Evolutionary conservation across 306 rosid species (phyloP).

Genomic region (Glycine latifolia): DNA sequence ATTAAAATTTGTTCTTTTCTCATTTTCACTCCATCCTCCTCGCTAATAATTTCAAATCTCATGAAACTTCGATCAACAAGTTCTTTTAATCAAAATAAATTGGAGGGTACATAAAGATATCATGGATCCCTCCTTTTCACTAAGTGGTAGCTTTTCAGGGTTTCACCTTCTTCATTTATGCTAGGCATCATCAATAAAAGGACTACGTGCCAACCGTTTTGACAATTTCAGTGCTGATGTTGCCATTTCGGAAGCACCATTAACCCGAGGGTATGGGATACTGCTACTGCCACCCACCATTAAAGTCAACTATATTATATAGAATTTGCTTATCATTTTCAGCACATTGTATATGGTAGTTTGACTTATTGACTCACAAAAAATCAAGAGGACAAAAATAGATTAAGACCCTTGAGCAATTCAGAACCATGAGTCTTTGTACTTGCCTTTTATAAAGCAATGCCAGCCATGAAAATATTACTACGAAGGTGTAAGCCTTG

Average conservation of each 20-base stretch:
- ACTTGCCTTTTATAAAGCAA: neutral
- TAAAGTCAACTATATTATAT: neutral
- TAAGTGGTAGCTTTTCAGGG: neutral
- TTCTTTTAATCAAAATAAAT: constrained; percentile 1
- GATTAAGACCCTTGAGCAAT: constrained; percentile 6
- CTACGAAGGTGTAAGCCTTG: neutral
- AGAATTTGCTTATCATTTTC: neutral
- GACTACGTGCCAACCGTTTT: neutral
- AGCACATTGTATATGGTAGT: neutral
- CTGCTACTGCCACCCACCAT: neutral
- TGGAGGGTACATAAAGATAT: neutral
- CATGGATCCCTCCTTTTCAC: neutral
- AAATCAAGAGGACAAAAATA: neutral
- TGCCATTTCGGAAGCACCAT: neutral
- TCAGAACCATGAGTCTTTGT: neutral
- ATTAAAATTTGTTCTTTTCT: neutral
- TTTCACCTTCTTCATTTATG: neutral
- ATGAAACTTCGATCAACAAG: neutral
- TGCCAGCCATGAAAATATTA: neutral
- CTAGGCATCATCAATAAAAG: neutral
- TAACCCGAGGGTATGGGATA: neutral
- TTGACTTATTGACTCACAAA: neutral
- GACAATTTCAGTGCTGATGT: neutral
- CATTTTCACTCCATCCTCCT: constrained; percentile 1
- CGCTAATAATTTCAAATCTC: neutral